These are phyloP conservation scores for Mycothermus thermophilus DNA, from an alignment of 495 filamentous ascomycete genomes.

Conservation along the genomic window DNA sequence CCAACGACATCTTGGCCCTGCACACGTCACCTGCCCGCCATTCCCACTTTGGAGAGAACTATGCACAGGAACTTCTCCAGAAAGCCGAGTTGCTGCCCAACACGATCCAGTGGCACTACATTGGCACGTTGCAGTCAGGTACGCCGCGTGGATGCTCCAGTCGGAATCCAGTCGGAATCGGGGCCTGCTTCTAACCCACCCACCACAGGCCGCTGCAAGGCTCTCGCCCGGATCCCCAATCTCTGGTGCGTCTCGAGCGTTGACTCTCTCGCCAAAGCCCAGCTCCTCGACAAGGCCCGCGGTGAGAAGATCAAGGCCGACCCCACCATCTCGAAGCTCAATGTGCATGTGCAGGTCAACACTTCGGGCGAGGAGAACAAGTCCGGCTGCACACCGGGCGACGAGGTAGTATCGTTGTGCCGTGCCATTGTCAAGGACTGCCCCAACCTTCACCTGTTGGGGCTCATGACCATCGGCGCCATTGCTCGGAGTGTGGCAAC, in stretches of 20 bases:
- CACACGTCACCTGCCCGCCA: constrained; percentile 49
- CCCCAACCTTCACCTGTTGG: constrained; percentile 57
- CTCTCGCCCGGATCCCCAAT: constrained; percentile 71
- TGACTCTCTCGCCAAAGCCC: constrained; percentile 75
- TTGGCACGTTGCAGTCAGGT: constrained; percentile 70
- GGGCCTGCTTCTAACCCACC: too few relatives aligned
- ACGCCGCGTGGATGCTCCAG: constrained; percentile 7
- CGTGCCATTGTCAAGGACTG: constrained; percentile 53
- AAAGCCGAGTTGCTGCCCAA: constrained; percentile 68
- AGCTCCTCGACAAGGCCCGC: constrained; percentile 64
- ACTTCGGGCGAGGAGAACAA: constrained; percentile 82
- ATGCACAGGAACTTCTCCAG: constrained; percentile 78
- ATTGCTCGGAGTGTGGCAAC: constrained; percentile 67
- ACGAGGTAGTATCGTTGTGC: constrained; percentile 46
- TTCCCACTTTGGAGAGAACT: constrained; percentile 91
- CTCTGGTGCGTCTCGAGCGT: constrained; percentile 90
- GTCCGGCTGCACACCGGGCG: constrained; percentile 57
- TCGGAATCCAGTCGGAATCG: too few relatives aligned
- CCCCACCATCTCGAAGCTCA: constrained; percentile 34
- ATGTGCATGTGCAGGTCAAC: constrained; percentile 86
- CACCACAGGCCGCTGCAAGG: constrained; percentile 76
- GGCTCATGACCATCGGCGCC: constrained; percentile 94
- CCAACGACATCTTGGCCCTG: constrained; percentile 72
- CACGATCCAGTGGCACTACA: constrained; percentile 89
- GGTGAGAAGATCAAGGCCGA: constrained; percentile 33